Percentiles rank a stretch among this genome's conserved stretches.
Conservation (phyloP, 805 yeast genomes). For the Candida broadrunensis region DNA sequence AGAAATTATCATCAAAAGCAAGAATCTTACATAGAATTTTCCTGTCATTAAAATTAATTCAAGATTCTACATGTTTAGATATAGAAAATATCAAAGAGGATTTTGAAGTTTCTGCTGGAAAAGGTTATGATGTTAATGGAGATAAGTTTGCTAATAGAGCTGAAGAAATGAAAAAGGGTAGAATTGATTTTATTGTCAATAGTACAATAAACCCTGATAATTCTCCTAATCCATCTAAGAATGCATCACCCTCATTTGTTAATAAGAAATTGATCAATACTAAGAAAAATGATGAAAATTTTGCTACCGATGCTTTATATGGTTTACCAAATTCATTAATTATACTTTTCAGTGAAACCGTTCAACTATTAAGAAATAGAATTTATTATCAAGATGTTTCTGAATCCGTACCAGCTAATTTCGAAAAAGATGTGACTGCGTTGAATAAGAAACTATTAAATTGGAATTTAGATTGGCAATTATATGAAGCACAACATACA, state of each 20-base stretch:
- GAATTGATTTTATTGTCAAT: conserved; percentile 23
- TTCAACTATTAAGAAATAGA: conserved; percentile 61
- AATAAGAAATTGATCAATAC: conserved; percentile 42
- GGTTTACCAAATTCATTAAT: conserved; percentile 83
- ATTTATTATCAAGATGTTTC: conserved; percentile 43
- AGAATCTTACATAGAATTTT: conserved; percentile 73
- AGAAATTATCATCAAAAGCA: conserved; percentile 72
- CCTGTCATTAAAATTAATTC: conserved; percentile 69
- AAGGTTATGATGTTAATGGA: conserved; percentile 34
- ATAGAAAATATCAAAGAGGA: conserved; percentile 34
- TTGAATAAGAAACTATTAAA: conserved; percentile 48
- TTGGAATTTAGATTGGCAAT: conserved; percentile 79
- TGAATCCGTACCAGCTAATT: conserved; percentile 22
- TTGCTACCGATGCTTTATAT: conserved; percentile 76
- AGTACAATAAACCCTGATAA: conserved; percentile 4
- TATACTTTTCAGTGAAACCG: conserved; percentile 68
- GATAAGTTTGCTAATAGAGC: conserved; percentile 21
- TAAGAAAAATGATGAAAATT: conserved; percentile 51
- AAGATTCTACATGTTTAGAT: conserved; percentile 64
- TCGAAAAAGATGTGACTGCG: conserved; percentile 14
- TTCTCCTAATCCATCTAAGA: conserved; percentile 4
- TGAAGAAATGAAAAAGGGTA: conserved; percentile 11
- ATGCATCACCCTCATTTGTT: conserved; percentile 37
- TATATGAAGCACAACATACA: conserved; percentile 29
- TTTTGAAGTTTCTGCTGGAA: conserved; percentile 20